These are phyloP conservation scores for Xanthoconium separans DNA, from an alignment of 1,284 basidiomycete species.

Conservation along the genomic window DNA sequence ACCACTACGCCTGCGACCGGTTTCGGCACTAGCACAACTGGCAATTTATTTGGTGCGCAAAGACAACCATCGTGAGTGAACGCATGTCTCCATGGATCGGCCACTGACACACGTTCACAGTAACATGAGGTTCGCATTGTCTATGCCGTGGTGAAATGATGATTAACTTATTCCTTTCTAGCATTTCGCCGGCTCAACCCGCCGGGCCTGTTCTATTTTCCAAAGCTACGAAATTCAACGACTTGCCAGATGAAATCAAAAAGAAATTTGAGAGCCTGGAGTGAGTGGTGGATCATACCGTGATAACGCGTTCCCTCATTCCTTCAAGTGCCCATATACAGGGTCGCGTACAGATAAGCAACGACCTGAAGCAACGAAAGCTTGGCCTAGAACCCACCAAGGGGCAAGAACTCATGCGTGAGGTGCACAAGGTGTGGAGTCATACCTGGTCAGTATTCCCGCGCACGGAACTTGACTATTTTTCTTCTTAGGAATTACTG, in stretches of 20 bases:
- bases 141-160: background rate
- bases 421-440: constrained; percentile 58
- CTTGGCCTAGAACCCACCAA: constrained; percentile 73
- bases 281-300: constrained; percentile 37
- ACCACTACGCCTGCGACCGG: constrained; percentile 28
- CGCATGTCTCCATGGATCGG: background rate
- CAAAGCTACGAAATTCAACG: constrained; percentile 81
- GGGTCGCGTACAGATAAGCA: constrained; percentile 73
- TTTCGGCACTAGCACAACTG: constrained; percentile 20
- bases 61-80: constrained; percentile 35
- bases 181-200: constrained; percentile 28
- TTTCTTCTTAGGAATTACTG: constrained; percentile 51
- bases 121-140: constrained; percentile 27
- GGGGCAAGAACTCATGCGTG: constrained; percentile 64
- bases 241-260: constrained; percentile 70
- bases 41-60: constrained; percentile 40
- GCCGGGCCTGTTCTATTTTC: constrained; percentile 52
- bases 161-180: constrained; percentile 10
- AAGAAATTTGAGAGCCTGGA: constrained; percentile 69
- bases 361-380: constrained; percentile 73
- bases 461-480: background rate
- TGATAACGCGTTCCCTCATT: background rate
- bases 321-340: constrained; percentile 64
- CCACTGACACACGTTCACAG: constrained; percentile 10
- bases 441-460: background rate